These are phyloP conservation scores for Aspergillus indologenus DNA, from an alignment of 495 filamentous ascomycete genomes.

Conservation along the genomic window DNA sequence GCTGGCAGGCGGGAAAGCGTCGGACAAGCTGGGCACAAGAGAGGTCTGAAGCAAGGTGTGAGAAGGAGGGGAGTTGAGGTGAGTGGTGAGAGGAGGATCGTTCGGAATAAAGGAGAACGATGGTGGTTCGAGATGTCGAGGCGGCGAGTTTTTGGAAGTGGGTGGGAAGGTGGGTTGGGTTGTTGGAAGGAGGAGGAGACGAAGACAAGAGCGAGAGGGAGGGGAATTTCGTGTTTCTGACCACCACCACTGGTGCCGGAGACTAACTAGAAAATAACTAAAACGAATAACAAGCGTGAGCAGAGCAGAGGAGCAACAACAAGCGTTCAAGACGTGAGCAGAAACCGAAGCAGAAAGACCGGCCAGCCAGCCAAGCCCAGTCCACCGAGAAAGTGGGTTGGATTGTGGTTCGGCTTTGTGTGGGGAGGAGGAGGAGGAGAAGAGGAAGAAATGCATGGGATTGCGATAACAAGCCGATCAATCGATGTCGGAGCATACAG, in stretches of 20 bases:
- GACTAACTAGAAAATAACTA: neutral
- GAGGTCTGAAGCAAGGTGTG: conserved; percentile 8
- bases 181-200: neutral
- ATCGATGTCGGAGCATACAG: neutral
- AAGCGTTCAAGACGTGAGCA: neutral
- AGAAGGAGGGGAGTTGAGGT: conserved; percentile 11
- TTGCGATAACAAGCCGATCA: neutral
- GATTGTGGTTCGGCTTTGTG: neutral
- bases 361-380: neutral
- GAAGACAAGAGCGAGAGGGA: neutral
- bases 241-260: neutral
- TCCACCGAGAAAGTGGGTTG: neutral
- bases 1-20: conserved; percentile 11
- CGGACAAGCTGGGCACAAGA: conserved; percentile 1
- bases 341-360: neutral
- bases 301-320: neutral
- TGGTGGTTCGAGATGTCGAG: neutral
- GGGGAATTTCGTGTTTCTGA: neutral
- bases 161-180: neutral
- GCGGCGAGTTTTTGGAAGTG: neutral
- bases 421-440: neutral
- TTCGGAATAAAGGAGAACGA: conserved; percentile 12
- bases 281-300: neutral
- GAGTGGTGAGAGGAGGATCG: conserved; percentile 14
- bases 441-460: neutral